These are phyloP conservation scores for Phytophthora pluvialis DNA, from an alignment of 352 stramenopile species.

Conservation along the genomic window DNA sequence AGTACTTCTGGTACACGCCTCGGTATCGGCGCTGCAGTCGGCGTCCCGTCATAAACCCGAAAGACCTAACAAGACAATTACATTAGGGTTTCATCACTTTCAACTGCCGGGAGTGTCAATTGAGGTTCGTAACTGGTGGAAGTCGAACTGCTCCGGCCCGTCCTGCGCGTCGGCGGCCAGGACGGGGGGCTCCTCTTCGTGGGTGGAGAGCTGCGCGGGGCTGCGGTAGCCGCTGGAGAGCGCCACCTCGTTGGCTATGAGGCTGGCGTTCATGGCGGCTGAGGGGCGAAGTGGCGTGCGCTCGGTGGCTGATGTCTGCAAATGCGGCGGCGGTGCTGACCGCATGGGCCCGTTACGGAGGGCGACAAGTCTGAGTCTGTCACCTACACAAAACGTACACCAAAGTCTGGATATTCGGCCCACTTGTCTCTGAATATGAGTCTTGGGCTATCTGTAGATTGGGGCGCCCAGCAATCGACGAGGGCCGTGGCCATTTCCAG, in stretches of 20 bases:
- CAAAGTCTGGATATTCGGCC: not conserved
- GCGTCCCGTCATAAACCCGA: constrained; percentile 63
- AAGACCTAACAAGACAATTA: constrained; percentile 38
- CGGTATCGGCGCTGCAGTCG: constrained; percentile 58
- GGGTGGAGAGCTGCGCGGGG: constrained; percentile 11
- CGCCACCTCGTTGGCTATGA: constrained; percentile 42
- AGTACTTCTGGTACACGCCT: constrained; percentile 71
- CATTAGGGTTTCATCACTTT: constrained; percentile 8
- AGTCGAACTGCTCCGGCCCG: constrained; percentile 49
- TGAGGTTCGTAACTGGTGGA: constrained; percentile 31
- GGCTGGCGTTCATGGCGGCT: constrained; percentile 33
- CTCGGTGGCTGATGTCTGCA: constrained; percentile 23
- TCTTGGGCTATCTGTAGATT: too few relatives aligned
- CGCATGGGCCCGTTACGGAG: constrained; percentile 6
- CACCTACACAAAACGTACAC: not conserved
- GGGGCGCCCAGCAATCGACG: too few relatives aligned
- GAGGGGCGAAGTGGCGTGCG: constrained; percentile 23
- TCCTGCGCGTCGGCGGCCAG: constrained; percentile 21
- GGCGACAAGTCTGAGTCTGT: not conserved
- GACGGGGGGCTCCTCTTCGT: constrained; percentile 23
- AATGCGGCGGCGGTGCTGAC: constrained; percentile 14
- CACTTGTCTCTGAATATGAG: too few relatives aligned
- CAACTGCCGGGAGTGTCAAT: not conserved
- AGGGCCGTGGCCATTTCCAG: too few relatives aligned
- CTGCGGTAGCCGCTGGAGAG: constrained; percentile 16